Percentiles rank a stretch among this genome's conserved stretches.
Conservation (phyloP, 164 flowering plant genomes). For the Aristolochia californica region DNA sequence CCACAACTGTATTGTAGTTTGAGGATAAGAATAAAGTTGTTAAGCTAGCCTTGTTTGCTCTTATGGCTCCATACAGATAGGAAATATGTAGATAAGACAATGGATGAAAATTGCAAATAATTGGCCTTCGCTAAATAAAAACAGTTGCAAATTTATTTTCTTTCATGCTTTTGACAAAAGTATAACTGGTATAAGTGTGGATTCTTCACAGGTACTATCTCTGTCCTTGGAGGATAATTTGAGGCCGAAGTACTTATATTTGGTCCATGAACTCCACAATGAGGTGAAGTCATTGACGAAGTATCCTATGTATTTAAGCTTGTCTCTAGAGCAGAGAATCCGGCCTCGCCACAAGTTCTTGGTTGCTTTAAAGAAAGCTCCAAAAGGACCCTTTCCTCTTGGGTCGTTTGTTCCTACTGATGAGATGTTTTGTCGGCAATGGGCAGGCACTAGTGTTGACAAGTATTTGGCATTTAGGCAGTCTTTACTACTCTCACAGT, state of each 20-base stretch:
- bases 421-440: conserved; percentile 81
- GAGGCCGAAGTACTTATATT: conserved; percentile 78
- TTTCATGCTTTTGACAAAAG: no score
- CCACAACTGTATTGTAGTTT: no score
- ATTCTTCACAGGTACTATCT: conserved; percentile 63
- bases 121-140: no score
- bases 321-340: conserved; percentile 89
- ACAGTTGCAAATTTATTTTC: no score
- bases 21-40: no score
- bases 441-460: conserved; percentile 88
- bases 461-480: conserved; percentile 76
- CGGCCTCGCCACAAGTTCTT: conserved; percentile 92
- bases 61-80: no score
- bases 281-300: conserved; percentile 78
- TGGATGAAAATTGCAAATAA: no score
- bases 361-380: conserved; percentile 81
- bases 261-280: conserved; percentile 75
- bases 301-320: conserved; percentile 85
- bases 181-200: no score
- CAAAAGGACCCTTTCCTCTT: conserved; percentile 91
- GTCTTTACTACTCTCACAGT: conserved; percentile 52
- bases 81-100: no score
- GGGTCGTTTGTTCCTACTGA: conserved; percentile 86
- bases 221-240: conserved; percentile 82
- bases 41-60: no score